Evolutionary conservation across 495 filamentous ascomycete species (phyloP), one percentile per base, ranked within the genome.

Genomic region (Talaromyces proteolyticus): DNA sequence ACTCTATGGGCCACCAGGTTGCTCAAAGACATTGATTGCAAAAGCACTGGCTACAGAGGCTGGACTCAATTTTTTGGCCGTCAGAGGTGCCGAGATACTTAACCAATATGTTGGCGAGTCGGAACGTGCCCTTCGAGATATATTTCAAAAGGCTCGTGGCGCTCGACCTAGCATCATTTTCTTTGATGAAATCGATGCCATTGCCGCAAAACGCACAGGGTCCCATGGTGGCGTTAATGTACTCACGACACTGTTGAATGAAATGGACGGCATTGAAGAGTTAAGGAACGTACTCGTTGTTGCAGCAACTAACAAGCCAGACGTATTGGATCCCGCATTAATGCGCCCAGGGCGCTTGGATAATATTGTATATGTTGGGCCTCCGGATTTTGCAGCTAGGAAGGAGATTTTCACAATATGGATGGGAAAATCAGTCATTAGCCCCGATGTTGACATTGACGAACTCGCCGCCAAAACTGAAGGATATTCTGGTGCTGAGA

Each of bases 51-150:
- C 93, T 5, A 95, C 89, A 21, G 91, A 94, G 62, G 85, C 87
- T 18, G 88, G 89, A 3, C 79, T 94, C 55, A 98, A 96, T 60
- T 98, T 97, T 65, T 79, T 98, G 66, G 87, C 91, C 19, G 88
- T 98, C 29, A 95, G 95, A 70, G 93, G 93, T n/a, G 88, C 90
- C 24, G 93, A 98, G 64, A 79, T 98, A 3, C 78, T 96, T 49
- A 95, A 85, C 68, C 96, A 94, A 90, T 98, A 96, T 67, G 91
- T 98, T 19, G 93, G 93, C 47, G 93, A 98, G 67, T 92, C 91
- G 5, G 93, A 98, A 69, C 84, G 91, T 7, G 83, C 86, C 21
- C 75, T 98, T 39, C 80, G 93, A 43, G 88, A 93, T 42, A 79
- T 96, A 7, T 98, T 98, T 66, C 77, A 84, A 44, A 89, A 90